These are phyloP conservation scores for Ambrosia trifida DNA, from an alignment of 129 eudicot genomes.

Conservation along the genomic window DNA sequence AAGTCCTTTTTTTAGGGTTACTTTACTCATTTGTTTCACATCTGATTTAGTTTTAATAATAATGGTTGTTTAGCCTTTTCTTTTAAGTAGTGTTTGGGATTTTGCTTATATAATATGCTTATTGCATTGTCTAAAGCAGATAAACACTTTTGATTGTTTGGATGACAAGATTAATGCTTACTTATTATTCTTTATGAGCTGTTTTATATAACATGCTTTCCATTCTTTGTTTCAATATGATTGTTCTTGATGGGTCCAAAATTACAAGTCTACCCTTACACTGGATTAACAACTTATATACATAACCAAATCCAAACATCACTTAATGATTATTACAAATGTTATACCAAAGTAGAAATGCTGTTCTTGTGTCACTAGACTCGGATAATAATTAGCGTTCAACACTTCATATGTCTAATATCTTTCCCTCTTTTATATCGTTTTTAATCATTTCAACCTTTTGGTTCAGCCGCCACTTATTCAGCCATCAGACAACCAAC, in stretches of 20 bases:
- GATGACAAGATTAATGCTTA: not conserved
- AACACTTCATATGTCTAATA: not conserved
- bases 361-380: slow-evolving; percentile 1
- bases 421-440: not conserved
- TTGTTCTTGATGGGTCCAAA: not conserved
- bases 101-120: not conserved
- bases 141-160: not conserved
- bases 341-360: not conserved
- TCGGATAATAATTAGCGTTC: not conserved
- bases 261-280: not conserved
- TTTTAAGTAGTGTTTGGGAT: not conserved
- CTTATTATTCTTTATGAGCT: not conserved
- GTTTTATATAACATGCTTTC: not conserved
- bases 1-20: slow-evolving; percentile 18
- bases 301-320: not conserved
- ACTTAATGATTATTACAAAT: not conserved
- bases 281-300: not conserved
- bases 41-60: not conserved
- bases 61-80: not conserved
- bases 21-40: not conserved
- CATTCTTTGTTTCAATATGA: no score
- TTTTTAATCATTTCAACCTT: slow-evolving; percentile 15
- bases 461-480: slow-evolving; percentile 81
- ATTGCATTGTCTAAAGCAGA: not conserved
- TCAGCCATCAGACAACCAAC: slow-evolving; percentile 84